A percentile compares a stretch with the other conserved stretches of the same genome.
These are phyloP conservation scores for Baudoinia panamericana DNA, from an alignment of 495 filamentous ascomycete genomes.

Conservation along the genomic window DNA sequence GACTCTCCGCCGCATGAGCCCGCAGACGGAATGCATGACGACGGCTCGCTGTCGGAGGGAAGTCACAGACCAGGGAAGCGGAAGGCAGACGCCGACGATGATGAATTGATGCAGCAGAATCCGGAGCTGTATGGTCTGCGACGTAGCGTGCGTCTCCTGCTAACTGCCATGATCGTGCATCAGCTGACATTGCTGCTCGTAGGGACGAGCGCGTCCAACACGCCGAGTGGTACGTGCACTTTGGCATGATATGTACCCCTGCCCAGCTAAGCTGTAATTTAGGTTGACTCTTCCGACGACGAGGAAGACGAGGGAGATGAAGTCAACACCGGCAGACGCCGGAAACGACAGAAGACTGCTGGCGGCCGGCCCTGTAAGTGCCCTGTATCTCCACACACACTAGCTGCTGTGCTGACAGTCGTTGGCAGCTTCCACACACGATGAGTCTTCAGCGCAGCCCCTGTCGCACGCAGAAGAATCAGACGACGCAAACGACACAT, in stretches of 20 bases:
- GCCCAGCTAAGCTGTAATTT: not conserved
- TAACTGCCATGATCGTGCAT: too few relatives aligned
- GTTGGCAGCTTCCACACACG: constrained; percentile 49
- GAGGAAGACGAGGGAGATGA: constrained; percentile 59
- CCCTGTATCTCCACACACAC: not conserved
- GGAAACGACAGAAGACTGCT: constrained; percentile 33
- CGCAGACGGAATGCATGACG: constrained; percentile 5
- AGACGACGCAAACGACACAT: constrained; percentile 46
- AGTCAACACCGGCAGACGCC: constrained; percentile 28
- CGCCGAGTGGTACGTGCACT: constrained; percentile 35
- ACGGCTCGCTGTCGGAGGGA: constrained; percentile 52
- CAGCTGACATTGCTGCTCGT: constrained; percentile 29
- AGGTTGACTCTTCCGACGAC: constrained; percentile 65
- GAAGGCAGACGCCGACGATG: constrained; percentile 56
- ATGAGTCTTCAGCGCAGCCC: constrained; percentile 39
- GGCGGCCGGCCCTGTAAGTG: constrained; percentile 29
- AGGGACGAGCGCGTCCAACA: constrained; percentile 43
- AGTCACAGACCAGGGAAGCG: constrained; percentile 57
- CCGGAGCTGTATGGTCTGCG: constrained; percentile 93
- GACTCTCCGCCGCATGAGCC: constrained; percentile 39
- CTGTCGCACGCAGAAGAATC: constrained; percentile 48
- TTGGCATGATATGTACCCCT: too few relatives aligned
- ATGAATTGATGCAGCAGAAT: constrained; percentile 75
- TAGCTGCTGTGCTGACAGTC: constrained; percentile 12
- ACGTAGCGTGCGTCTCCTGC: constrained; percentile 65